A percentile compares a stretch with the other conserved stretches of the same genome.
Conservation (phyloP, 306 rosid genomes). For the Prosopis cineraria region DNA sequence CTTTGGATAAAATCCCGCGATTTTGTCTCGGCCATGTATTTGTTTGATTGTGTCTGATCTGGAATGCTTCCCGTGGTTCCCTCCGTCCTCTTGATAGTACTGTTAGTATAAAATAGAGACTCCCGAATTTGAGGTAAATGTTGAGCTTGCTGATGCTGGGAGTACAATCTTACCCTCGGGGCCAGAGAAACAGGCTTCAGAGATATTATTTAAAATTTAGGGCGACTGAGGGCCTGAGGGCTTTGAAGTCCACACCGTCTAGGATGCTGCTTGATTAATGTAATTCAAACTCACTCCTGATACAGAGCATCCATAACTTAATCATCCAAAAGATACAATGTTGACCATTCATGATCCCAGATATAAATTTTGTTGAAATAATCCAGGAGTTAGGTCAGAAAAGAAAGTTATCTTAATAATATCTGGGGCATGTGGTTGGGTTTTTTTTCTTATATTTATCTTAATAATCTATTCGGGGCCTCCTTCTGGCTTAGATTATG, state of each 20-base stretch:
- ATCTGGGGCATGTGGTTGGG: not conserved
- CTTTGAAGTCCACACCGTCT: not conserved
- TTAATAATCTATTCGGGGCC: not conserved
- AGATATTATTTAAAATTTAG: not conserved
- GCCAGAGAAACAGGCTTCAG: not conserved
- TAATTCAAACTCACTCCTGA: not conserved
- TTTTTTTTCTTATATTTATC: not conserved
- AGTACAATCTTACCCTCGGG: not conserved
- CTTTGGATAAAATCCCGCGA: constrained; percentile 14
- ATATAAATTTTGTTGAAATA: not conserved
- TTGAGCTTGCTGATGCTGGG: not conserved
- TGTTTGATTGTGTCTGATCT: constrained; percentile 43
- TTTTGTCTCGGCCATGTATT: constrained; percentile 5
- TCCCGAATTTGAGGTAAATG: constrained; percentile 19
- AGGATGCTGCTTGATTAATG: not conserved
- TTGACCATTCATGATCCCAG: not conserved
- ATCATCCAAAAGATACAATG: constrained; percentile 3
- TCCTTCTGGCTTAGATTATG: not conserved
- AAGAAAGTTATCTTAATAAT: not conserved
- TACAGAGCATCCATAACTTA: not conserved
- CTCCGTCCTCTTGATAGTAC: constrained; percentile 24
- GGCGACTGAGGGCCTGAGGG: not conserved
- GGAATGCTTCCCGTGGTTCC: constrained; percentile 30
- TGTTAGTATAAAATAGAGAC: not conserved
- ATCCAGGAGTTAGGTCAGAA: not conserved